phyloP scores from a whole-genome alignment of 2,329 filamentous ascomycete species.

The Colletotrichum scovillei region DNA sequence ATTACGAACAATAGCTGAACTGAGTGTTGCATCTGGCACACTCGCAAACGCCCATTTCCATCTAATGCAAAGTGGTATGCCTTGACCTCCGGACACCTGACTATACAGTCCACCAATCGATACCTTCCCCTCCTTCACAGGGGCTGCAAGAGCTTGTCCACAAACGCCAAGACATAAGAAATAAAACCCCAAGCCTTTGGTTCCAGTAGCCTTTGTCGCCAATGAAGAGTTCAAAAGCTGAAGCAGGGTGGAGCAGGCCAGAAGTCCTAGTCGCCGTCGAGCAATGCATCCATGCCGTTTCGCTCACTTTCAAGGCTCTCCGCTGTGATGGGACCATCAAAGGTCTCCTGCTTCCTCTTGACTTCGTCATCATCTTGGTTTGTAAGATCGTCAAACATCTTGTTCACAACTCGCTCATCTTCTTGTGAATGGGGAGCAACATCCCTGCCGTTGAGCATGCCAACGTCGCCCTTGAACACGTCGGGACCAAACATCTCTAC shows the following conservation, averaged over 20 bases:
- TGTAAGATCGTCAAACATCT: conserved; percentile 67
- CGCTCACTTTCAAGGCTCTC: conserved; percentile 58
- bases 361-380: conserved; percentile 63
- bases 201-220: neutral
- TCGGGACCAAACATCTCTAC: conserved; percentile 63
- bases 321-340: conserved; percentile 50
- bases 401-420: conserved; percentile 61
- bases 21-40: conserved; percentile 8
- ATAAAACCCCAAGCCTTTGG: neutral
- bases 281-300: conserved; percentile 58
- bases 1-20: neutral
- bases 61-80: conserved; percentile 36
- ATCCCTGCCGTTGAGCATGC: conserved; percentile 35
- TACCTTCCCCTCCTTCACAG: neutral
- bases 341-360: conserved; percentile 52
- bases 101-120: conserved; percentile 12
- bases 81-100: conserved; percentile 9
- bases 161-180: conserved; percentile 7
- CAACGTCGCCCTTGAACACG: conserved; percentile 53
- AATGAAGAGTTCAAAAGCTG: neutral
- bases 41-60: conserved; percentile 22
- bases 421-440: conserved; percentile 43
- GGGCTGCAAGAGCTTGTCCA: neutral
- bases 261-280: conserved; percentile 53
- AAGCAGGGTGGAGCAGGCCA: neutral